Conservation (phyloP, 805 yeast genomes). For the Starmerella bombicola region DNA sequence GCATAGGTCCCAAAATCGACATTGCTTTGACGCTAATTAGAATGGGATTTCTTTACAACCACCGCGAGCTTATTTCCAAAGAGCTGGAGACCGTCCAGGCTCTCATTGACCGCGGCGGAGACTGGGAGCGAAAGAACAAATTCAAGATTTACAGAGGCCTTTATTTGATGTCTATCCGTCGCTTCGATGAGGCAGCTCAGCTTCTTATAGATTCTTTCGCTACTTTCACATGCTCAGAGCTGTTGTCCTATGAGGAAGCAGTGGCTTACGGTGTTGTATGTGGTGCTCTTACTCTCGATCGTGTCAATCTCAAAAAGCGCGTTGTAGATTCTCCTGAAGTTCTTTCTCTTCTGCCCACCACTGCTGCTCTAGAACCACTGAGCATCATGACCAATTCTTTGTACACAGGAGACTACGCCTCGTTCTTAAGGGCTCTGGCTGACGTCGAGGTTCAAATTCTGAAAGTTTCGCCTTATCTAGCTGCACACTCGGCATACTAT, state of each 20-base stretch:
- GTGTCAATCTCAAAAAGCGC: conserved; percentile 72
- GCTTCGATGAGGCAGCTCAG: conserved; percentile 73
- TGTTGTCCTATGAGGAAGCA: conserved; percentile 77
- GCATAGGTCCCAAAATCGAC: conserved; percentile 85
- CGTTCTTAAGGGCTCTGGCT: conserved; percentile 63
- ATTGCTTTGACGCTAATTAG: conserved; percentile 68
- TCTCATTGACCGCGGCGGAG: conserved; percentile 92
- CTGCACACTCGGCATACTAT: conserved; percentile 70
- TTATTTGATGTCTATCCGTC: conserved; percentile 69
- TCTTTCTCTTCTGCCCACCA: conserved; percentile 55
- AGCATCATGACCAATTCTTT: conserved; percentile 72
- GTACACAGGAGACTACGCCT: conserved; percentile 75
- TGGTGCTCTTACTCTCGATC: conserved; percentile 71
- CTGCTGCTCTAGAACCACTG: conserved; percentile 64
- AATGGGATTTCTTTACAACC: conserved; percentile 80
- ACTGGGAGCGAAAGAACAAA: conserved; percentile 96
- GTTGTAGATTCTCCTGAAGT: conserved; percentile 91
- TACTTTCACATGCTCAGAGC: conserved; percentile 86
- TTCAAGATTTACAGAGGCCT: conserved; percentile 86
- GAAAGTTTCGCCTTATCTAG: conserved; percentile 50
- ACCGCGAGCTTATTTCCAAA: conserved; percentile 53
- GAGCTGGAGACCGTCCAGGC: conserved; percentile 60
- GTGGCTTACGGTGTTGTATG: conserved; percentile 79
- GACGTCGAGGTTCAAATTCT: conserved; percentile 65
- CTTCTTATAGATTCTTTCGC: conserved; percentile 82